These are phyloP conservation scores for Lipomyces japonicus DNA, from an alignment of 805 yeast species.

Conservation along the genomic window DNA sequence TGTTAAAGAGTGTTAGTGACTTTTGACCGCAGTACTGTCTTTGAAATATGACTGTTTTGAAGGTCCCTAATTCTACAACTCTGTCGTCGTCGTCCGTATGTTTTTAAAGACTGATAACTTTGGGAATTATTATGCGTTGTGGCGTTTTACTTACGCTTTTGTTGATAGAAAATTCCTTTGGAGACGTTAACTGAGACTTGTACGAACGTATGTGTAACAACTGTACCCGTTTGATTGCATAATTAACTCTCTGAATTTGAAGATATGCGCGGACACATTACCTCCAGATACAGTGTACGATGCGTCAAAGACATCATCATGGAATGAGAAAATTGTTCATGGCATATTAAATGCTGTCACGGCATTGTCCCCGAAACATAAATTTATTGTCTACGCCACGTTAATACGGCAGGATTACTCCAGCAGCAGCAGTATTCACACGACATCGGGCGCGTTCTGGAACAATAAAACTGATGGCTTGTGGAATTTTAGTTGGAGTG, in stretches of 20 bases:
- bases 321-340: conserved; percentile 19
- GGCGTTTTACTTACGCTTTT: not conserved
- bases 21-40: no score
- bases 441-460: conserved; percentile 32
- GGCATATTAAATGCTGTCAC: conserved; percentile 11
- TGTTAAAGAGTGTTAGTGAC: no score
- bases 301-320: conserved; percentile 6
- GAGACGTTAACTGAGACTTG: conserved; percentile 15
- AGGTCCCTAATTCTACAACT: conserved; percentile 14
- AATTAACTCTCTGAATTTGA: not conserved
- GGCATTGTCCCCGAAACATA: conserved; percentile 16
- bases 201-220: conserved; percentile 7
- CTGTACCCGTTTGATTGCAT: no score
- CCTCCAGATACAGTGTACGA: conserved; percentile 16
- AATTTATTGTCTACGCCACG: conserved; percentile 29
- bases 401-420: conserved; percentile 20
- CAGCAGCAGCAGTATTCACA: conserved; percentile 19
- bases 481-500: conserved; percentile 21
- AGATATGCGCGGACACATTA: conserved; percentile 16
- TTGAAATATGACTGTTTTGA: no score
- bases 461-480: conserved; percentile 27
- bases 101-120: no score
- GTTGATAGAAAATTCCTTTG: conserved; percentile 12
- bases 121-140: not conserved
- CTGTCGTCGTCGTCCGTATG: conserved; percentile 1